Percentiles rank a stretch among this genome's conserved stretches.
phyloP scores from a whole-genome alignment of 371 early-diverging fungal species.

The Mucor circinelloides region DNA sequence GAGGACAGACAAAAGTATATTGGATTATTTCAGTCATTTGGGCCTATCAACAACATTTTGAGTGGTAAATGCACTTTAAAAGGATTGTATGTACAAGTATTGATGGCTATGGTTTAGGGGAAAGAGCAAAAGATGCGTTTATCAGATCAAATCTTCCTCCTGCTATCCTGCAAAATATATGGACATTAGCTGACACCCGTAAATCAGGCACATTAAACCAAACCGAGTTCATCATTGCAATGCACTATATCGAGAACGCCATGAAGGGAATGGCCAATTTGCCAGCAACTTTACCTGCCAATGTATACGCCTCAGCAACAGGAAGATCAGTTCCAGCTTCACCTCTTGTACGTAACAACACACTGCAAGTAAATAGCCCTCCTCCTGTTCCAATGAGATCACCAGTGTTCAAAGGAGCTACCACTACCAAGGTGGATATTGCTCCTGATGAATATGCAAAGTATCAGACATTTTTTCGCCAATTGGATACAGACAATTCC shows the following conservation, averaged over 20 bases:
- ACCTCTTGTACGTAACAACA: conserved; percentile 29
- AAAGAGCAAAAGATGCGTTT: conserved; percentile 53
- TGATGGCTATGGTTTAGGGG: conserved; percentile 27
- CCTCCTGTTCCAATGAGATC: conserved; percentile 16
- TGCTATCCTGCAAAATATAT: conserved; percentile 52
- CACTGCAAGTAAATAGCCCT: conserved; percentile 19
- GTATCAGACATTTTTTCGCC: conserved; percentile 35
- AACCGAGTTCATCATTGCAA: conserved; percentile 80
- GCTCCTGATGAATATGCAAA: conserved; percentile 32
- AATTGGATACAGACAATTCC: conserved; percentile 31
- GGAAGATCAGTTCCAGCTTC: conserved; percentile 40
- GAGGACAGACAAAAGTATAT: conserved; percentile 74
- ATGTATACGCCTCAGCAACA: conserved; percentile 61
- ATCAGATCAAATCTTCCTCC: conserved; percentile 54
- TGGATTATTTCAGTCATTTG: conserved; percentile 67
- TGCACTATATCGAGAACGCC: conserved; percentile 75
- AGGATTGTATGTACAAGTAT: conserved; percentile 12
- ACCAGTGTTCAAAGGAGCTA: conserved; percentile 20
- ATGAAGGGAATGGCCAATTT: conserved; percentile 61
- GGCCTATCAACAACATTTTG: conserved; percentile 69
- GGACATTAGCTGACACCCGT: conserved; percentile 74
- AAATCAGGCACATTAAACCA: conserved; percentile 67
- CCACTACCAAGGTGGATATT: conserved; percentile 17
- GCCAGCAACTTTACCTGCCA: conserved; percentile 62
- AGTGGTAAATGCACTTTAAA: conserved; percentile 41